A percentile compares a stretch with the other conserved stretches of the same genome.
These are phyloP conservation scores for Scytalidium lignicola DNA, from an alignment of 2,329 filamentous ascomycete species.

Conservation along the genomic window DNA sequence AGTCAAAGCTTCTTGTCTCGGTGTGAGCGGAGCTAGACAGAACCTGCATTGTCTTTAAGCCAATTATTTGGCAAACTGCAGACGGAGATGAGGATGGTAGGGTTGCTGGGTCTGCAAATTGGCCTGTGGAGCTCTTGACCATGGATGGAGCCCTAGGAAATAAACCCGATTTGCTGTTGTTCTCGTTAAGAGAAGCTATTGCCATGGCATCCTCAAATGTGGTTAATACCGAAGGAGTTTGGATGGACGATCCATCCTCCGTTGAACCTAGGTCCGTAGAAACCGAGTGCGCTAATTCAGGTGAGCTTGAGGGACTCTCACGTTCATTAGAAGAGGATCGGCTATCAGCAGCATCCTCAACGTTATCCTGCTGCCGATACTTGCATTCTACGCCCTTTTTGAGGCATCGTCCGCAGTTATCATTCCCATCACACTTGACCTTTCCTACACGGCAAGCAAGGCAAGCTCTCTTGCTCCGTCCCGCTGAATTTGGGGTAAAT, in stretches of 20 bases:
- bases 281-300: neutral
- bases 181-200: too few relatives aligned
- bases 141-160: too few relatives aligned
- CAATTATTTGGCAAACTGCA: too few relatives aligned
- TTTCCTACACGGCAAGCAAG: conserved; percentile 40
- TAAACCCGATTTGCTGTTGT: too few relatives aligned
- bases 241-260: too few relatives aligned
- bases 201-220: too few relatives aligned
- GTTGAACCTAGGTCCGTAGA: too few relatives aligned
- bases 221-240: too few relatives aligned
- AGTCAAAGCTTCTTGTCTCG: conserved; percentile 16
- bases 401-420: conserved; percentile 33
- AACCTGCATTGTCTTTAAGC: too few relatives aligned
- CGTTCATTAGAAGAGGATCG: conserved; percentile 10
- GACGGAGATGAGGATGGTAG: too few relatives aligned
- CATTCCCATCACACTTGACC: conserved; percentile 38
- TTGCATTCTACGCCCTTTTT: conserved; percentile 35
- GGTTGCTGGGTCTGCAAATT: too few relatives aligned
- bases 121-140: too few relatives aligned
- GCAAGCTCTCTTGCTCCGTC: conserved; percentile 35
- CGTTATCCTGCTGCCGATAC: conserved; percentile 18
- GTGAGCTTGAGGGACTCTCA: neutral
- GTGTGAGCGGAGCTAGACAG: neutral
- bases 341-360: neutral
- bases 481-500: conserved; percentile 15